phyloP scores from a whole-genome alignment of 371 early-diverging fungal genomes.

The Funneliformis caledonium region DNA sequence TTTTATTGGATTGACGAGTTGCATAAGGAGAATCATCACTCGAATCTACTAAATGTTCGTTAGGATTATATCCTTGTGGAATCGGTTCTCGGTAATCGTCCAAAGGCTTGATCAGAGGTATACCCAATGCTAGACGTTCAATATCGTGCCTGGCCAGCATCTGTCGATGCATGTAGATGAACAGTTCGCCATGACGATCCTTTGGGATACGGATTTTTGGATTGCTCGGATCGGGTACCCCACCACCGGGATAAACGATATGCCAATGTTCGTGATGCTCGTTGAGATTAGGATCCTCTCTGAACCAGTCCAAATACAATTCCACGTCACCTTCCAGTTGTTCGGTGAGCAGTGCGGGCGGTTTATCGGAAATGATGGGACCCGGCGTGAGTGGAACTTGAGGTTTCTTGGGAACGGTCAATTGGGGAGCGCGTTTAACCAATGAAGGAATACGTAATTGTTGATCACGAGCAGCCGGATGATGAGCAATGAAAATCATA shows the following conservation, averaged over 20 bases:
- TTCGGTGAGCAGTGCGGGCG: no score
- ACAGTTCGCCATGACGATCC: slow-evolving; percentile 24
- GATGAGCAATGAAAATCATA: not conserved
- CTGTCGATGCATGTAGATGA: slow-evolving; percentile 27
- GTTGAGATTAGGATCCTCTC: slow-evolving; percentile 24
- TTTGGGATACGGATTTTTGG: not conserved
- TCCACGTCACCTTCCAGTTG: not conserved
- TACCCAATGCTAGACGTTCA: not conserved
- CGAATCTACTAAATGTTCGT: not conserved
- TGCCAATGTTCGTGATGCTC: slow-evolving; percentile 33
- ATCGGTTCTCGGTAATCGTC: not conserved
- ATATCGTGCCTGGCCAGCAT: slow-evolving; percentile 10
- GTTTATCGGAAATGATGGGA: not conserved
- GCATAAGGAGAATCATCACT: not conserved
- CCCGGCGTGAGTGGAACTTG: not conserved
- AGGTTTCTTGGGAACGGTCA: not conserved
- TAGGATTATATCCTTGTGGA: not conserved
- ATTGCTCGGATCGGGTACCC: not conserved
- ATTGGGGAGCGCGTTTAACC: not conserved
- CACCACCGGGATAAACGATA: not conserved
- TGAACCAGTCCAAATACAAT: not conserved
- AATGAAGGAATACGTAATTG: slow-evolving; percentile 4
- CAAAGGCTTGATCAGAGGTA: not conserved
- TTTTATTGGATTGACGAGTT: not conserved
- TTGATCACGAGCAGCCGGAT: not conserved